Evolutionary conservation across 129 eudicot genomes (phyloP).

Genomic region (Heracleum sosnowskyi): DNA sequence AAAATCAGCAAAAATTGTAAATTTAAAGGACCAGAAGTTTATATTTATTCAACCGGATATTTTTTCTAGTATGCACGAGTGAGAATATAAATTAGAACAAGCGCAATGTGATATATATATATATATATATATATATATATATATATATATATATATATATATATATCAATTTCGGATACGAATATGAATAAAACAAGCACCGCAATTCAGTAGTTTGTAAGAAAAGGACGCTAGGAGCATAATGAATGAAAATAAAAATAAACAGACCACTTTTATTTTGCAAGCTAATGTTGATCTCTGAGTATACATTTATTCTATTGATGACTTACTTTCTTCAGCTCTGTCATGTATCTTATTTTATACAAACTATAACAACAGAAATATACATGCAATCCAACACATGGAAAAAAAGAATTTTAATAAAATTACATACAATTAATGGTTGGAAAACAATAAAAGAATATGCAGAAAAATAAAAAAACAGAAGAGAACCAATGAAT

Average conservation of each 20-base stretch:
- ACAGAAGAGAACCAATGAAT: background rate
- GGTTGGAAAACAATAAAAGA: background rate
- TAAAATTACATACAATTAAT: background rate
- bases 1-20: no score
- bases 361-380: background rate
- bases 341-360: background rate
- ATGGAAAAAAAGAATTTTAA: background rate
- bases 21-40: no score
- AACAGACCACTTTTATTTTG: background rate
- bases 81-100: background rate
- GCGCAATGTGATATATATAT: background rate
- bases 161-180: background rate
- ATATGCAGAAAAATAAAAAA: background rate
- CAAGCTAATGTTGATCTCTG: background rate
- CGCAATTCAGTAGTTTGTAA: background rate
- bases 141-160: no score
- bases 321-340: background rate
- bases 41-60: no score
- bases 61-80: background rate
- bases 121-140: no score
- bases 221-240: background rate
- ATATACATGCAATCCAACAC: background rate
- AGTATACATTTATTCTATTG: background rate
- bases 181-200: background rate
- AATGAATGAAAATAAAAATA: no score